Evolutionary conservation across 176 grass and related monocot genomes (phyloP).

Genomic region (Cenchrus fungigraminus): DNA sequence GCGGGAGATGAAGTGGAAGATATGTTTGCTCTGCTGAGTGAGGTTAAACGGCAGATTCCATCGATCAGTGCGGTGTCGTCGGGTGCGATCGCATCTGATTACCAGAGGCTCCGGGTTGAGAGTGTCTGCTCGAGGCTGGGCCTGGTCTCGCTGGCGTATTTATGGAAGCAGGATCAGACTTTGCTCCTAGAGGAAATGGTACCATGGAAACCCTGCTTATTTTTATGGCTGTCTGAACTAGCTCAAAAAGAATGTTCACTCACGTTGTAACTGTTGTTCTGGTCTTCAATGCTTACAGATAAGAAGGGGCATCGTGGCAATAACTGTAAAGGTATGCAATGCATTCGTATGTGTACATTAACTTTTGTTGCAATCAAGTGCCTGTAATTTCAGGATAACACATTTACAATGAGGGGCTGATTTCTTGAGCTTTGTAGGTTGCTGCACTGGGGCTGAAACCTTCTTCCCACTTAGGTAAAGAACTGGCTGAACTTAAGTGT

Average conservation of each 20-base stretch:
- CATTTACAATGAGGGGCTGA: background rate
- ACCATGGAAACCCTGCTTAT: conserved; percentile 20
- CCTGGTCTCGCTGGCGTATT: conserved; percentile 78
- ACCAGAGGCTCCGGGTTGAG: conserved; percentile 93
- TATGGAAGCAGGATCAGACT: conserved; percentile 97
- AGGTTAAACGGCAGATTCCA: conserved; percentile 76
- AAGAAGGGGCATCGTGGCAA: conserved; percentile 82
- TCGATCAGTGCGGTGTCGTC: conserved; percentile 75
- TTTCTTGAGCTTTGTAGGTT: conserved; percentile 59
- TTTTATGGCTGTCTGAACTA: conserved; percentile 20
- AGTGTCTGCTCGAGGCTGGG: conserved; percentile 85
- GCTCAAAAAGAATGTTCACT: background rate
- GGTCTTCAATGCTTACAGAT: conserved; percentile 66
- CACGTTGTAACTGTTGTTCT: conserved; percentile 1
- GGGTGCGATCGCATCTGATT: conserved; percentile 90
- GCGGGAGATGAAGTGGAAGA: conserved; percentile 90
- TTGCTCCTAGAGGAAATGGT: conserved; percentile 94
- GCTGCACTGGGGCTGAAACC: conserved; percentile 84
- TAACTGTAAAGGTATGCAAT: conserved; percentile 79
- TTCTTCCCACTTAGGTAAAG: conserved; percentile 85
- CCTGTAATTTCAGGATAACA: background rate
- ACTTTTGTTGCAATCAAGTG: background rate
- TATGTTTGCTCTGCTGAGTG: conserved; percentile 73
- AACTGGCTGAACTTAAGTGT: conserved; percentile 69
- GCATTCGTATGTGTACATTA: conserved; percentile 17